phyloP scores from a whole-genome alignment of 1,284 basidiomycete genomes.

The Schizophyllum amplum region DNA sequence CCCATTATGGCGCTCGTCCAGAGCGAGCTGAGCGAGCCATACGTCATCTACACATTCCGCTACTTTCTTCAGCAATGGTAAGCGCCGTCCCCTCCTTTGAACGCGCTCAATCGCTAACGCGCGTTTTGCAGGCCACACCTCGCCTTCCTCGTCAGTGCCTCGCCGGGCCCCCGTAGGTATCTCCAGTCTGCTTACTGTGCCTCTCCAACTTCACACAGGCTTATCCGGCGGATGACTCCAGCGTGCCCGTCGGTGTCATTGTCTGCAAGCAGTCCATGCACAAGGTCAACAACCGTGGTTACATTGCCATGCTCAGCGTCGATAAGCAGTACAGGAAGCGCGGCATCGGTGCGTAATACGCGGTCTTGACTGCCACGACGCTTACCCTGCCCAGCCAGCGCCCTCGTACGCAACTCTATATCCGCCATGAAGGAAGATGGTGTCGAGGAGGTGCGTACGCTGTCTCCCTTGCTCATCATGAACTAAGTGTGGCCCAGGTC shows the following conservation, averaged over 20 bases:
- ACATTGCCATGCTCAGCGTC: conserved; percentile 97
- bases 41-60: conserved; percentile 88
- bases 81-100: conserved; percentile 24
- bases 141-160: conserved; percentile 72
- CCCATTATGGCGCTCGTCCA: conserved; percentile 84
- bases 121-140: conserved; percentile 81
- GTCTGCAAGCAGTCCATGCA: conserved; percentile 95
- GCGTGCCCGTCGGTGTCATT: conserved; percentile 78
- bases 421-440: conserved; percentile 73
- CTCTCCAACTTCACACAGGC: conserved; percentile 29
- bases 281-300: conserved; percentile 77
- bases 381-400: conserved; percentile 51
- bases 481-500: conserved; percentile 47
- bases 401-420: conserved; percentile 72
- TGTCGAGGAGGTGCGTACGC: conserved; percentile 78
- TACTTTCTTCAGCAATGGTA: conserved; percentile 95
- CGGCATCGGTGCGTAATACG: conserved; percentile 73
- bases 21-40: conserved; percentile 90
- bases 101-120: conserved; percentile 6
- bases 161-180: conserved; percentile 5
- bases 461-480: too few relatives aligned
- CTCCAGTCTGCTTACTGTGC: background rate
- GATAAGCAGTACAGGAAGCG: conserved; percentile 73
- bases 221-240: conserved; percentile 43
- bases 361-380: conserved; percentile 24